Evolutionary conservation across 2,329 filamentous ascomycete genomes (phyloP), one percentile per base, ranked within the genome.

Genomic region (Aspergillus ruber): DNA sequence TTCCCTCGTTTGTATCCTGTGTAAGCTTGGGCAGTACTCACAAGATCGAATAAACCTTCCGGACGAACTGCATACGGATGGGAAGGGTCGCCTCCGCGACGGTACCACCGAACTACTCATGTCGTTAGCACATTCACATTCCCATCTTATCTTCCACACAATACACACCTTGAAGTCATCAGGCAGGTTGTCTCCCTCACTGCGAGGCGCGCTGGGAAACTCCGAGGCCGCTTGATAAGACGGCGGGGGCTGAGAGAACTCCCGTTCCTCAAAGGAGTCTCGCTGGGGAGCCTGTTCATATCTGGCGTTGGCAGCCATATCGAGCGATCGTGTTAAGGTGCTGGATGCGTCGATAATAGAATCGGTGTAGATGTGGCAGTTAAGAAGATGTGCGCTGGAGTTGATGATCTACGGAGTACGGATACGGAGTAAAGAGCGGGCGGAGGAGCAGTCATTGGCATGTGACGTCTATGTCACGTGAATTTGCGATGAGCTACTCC

Each of bases 41-140:
- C 73, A 98, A 79, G 70, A 98, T 98, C 50, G 90, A 86, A 74
- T 98, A 98, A 65, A 98, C 93, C 77, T 97, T 97, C 71, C 90
- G 85, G 60, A 95, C 79, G 70, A 96, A 98, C 71, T 93, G 88
- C 83, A 96, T 95, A 59, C 91, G 87, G 66, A 98, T 95, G 63
- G 95, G 90, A 64, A 97, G 78, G 17, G 90, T 95, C 42, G 88
- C 91, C 75, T 97, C 93, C 56, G 90, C 85, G 50, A 97, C 90
- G 15, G 85, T 89, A 52, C 90, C 90, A 59, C 91, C 93, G 65
- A 95, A 97, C 87, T 89, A 25, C 44, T 17, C 20, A 40, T 21
- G 43, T 59, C 23, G 43, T 59, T 41, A 60, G 50, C 25, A 46
- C n/a, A 46, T 36, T 27, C 33, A n/a, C 46, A 48, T 56, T 52